These are phyloP conservation scores for Globisporangium megalacanthum DNA, from an alignment of 352 stramenopile species.

Conservation along the genomic window DNA sequence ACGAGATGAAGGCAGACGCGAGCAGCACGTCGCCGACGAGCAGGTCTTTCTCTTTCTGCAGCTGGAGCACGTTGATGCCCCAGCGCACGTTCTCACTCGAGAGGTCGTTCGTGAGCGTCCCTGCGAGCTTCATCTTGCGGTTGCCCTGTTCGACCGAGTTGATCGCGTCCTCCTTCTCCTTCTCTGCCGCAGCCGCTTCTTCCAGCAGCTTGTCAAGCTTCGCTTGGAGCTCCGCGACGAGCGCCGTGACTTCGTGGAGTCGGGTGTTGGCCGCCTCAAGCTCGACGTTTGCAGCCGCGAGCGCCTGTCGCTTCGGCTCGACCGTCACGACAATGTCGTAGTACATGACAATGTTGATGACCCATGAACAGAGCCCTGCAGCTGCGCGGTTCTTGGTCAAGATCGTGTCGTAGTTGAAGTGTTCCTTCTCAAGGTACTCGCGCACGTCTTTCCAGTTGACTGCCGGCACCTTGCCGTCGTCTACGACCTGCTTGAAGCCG, in stretches of 20 bases:
- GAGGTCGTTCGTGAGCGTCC: slow-evolving; percentile 92
- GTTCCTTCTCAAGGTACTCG: slow-evolving; percentile 90
- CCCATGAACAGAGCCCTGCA: slow-evolving; percentile 91
- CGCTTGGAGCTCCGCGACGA: slow-evolving; percentile 90
- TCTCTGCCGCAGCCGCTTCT: slow-evolving; percentile 88
- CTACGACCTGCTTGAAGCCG: slow-evolving; percentile 91
- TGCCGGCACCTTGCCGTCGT: slow-evolving; percentile 89
- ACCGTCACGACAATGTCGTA: slow-evolving; percentile 95
- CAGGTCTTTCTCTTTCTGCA: slow-evolving; percentile 90
- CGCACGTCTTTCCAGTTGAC: slow-evolving; percentile 94
- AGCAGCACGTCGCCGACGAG: slow-evolving; percentile 93
- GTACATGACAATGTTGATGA: slow-evolving; percentile 97
- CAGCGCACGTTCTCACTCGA: slow-evolving; percentile 95
- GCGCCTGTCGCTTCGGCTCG: slow-evolving; percentile 91
- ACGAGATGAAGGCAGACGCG: slow-evolving; percentile 93
- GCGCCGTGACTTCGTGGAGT: slow-evolving; percentile 80
- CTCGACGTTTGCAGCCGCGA: slow-evolving; percentile 89
- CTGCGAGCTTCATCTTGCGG: slow-evolving; percentile 93
- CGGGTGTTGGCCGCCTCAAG: slow-evolving; percentile 89
- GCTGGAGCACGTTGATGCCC: slow-evolving; percentile 90
- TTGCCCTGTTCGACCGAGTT: slow-evolving; percentile 91
- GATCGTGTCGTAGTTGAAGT: slow-evolving; percentile 95
- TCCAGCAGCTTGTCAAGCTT: slow-evolving; percentile 91
- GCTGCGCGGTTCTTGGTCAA: slow-evolving; percentile 93
- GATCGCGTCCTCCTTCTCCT: slow-evolving; percentile 92